Evolutionary conservation across 148 eudicot genomes (phyloP).

Genomic region (Dysphania ambrosioides): DNA sequence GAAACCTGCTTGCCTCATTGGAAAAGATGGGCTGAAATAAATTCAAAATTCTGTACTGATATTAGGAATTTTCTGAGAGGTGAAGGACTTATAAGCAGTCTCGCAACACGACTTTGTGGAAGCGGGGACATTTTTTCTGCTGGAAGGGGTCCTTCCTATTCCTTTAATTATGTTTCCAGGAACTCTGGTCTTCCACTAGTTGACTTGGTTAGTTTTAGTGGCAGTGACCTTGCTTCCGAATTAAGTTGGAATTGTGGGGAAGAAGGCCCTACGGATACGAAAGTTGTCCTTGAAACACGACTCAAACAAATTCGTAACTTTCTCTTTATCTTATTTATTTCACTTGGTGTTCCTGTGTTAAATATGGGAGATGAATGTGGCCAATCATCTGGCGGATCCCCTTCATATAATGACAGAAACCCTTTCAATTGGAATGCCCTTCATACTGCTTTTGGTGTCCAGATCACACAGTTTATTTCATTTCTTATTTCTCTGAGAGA

Average conservation of each 20-base stretch:
- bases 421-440: conserved; percentile 73
- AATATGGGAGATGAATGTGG: conserved; percentile 99
- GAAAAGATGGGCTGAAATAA: conserved; percentile 96
- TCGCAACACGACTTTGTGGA: conserved; percentile 94
- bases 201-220: conserved; percentile 87
- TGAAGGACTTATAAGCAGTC: conserved; percentile 58
- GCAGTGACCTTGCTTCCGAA: conserved; percentile 44
- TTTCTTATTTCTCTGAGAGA: conserved; percentile 58
- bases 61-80: conserved; percentile 78
- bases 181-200: conserved; percentile 76
- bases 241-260: conserved; percentile 96
- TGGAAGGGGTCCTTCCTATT: conserved; percentile 85
- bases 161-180: conserved; percentile 69
- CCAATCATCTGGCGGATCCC: conserved; percentile 72
- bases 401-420: conserved; percentile 44
- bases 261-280: conserved; percentile 79
- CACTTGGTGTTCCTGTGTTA: conserved; percentile 83
- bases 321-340: conserved; percentile 68
- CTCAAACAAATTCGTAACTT: conserved; percentile 88
- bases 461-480: conserved; percentile 63
- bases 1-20: conserved; percentile 74
- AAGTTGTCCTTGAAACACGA: conserved; percentile 60
- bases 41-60: conserved; percentile 52
- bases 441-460: conserved; percentile 60
- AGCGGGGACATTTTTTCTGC: conserved; percentile 71